Conservation (phyloP, 2,329 filamentous ascomycete genomes). For the Hymenoscyphus scutula region DNA sequence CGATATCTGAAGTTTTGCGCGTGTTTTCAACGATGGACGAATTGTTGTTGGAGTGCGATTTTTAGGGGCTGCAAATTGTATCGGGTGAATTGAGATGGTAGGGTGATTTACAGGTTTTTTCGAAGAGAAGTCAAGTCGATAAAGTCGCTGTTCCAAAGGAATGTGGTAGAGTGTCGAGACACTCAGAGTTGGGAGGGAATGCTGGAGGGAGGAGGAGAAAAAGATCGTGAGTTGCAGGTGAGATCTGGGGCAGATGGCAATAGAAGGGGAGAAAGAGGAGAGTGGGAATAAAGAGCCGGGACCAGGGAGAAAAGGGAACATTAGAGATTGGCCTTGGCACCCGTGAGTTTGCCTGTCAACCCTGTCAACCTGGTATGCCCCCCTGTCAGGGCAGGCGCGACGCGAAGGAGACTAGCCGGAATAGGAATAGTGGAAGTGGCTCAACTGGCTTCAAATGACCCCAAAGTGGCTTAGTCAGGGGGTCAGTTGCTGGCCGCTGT, state of each 20-base stretch:
- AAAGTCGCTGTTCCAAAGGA: slow-evolving; percentile 38
- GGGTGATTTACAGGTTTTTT: slow-evolving; percentile 14
- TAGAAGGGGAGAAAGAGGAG: slow-evolving; percentile 11
- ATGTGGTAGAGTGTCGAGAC: slow-evolving; percentile 38
- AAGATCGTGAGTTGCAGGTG: slow-evolving; percentile 16
- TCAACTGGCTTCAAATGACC: neutral
- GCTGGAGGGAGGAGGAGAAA: slow-evolving; percentile 24
- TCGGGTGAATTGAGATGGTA: slow-evolving; percentile 13
- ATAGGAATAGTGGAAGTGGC: neutral
- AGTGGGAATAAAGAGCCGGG: slow-evolving; percentile 6
- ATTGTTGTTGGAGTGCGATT: slow-evolving; percentile 11
- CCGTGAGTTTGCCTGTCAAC: neutral
- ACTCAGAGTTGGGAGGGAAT: slow-evolving; percentile 38
- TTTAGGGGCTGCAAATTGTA: slow-evolving; percentile 14
- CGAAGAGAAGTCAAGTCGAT: slow-evolving; percentile 17
- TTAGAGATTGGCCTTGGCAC: neutral
- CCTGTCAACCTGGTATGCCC: too few species aligned
- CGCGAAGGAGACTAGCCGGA: neutral
- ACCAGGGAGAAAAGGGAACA: slow-evolving; percentile 5
- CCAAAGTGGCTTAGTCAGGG: too few species aligned
- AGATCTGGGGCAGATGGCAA: slow-evolving; percentile 22
- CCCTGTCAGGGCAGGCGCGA: neutral
- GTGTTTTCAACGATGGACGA: slow-evolving; percentile 12
- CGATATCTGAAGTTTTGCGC: slow-evolving; percentile 10
- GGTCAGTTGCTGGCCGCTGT: too few species aligned